phyloP scores from a whole-genome alignment of 306 rosid species.

The Citrullus mucosospermus region DNA sequence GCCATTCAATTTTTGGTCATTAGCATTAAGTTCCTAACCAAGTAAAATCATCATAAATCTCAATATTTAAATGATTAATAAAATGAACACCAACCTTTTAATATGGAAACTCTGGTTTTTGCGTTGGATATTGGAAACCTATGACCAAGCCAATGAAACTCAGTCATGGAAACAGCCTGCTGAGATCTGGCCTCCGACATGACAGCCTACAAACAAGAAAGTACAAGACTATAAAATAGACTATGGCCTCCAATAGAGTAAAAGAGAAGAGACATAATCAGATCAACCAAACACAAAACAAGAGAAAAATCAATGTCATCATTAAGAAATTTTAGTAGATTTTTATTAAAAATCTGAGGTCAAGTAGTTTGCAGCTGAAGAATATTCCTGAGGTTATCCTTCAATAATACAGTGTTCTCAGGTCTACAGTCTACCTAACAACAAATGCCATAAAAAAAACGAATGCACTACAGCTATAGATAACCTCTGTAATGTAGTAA shows the following conservation, averaged over 20 bases:
- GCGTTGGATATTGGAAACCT: conserved; percentile 90
- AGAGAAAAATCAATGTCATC: not conserved
- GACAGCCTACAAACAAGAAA: conserved; percentile 58
- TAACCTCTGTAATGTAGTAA: not conserved
- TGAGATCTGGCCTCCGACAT: conserved; percentile 99
- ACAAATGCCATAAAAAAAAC: not conserved
- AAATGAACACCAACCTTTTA: conserved; percentile 49
- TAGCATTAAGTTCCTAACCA: not conserved
- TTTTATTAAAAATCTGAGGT: not conserved
- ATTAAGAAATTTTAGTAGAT: not conserved
- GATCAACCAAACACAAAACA: not conserved
- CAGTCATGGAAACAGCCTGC: conserved; percentile 99
- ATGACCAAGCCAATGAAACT: conserved; percentile 91
- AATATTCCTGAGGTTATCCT: not conserved
- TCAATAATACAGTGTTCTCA: not conserved
- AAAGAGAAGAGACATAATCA: not conserved
- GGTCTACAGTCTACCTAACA: not conserved
- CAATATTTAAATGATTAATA: not conserved
- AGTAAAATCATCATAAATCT: not conserved
- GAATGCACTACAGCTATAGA: not conserved
- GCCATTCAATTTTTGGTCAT: not conserved
- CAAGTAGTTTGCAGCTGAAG: not conserved
- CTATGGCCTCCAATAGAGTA: not conserved
- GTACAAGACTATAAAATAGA: not conserved
- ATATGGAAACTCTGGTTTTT: conserved; percentile 86